Percentiles rank a stretch among this genome's conserved stretches.
phyloP scores from a whole-genome alignment of 305 asterid genomes.

The Nicotiana rustica region DNA sequence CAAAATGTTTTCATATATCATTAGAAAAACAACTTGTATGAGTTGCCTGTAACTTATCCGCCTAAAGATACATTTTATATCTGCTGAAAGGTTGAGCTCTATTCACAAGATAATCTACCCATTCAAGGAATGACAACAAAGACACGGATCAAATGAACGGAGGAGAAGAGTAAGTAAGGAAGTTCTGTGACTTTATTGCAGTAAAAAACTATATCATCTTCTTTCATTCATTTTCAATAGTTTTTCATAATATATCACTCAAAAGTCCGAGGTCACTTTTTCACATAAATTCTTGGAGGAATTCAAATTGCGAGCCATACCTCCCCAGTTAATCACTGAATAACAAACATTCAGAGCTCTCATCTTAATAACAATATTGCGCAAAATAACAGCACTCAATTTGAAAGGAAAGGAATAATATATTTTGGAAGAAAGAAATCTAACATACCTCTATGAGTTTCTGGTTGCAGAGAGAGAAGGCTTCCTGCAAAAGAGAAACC shows the following conservation, averaged over 20 bases:
- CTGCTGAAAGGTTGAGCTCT: background rate
- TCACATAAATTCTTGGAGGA: background rate
- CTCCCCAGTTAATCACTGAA: background rate
- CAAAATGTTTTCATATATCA: conserved; percentile 2
- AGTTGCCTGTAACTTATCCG: background rate
- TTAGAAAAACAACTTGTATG: background rate
- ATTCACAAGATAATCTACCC: background rate
- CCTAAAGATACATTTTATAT: background rate
- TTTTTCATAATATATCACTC: conserved; percentile 20
- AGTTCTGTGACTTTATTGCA: conserved; percentile 2
- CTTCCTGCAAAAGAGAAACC: conserved; percentile 69
- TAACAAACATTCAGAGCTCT: background rate
- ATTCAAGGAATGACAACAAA: background rate
- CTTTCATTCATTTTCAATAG: background rate
- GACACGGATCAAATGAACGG: background rate
- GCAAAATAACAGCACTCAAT: background rate
- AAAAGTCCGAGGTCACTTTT: background rate
- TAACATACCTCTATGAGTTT: conserved; percentile 77
- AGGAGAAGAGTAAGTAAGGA: background rate
- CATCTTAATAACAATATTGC: background rate
- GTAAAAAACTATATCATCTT: background rate
- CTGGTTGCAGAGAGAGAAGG: conserved; percentile 85
- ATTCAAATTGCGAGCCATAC: background rate
- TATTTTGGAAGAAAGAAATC: conserved; percentile 28
- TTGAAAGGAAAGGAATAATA: conserved; percentile 15